Evolutionary conservation across 1,139 yeast genomes (phyloP).

Genomic region (Sugiyamaella castrensis): DNA sequence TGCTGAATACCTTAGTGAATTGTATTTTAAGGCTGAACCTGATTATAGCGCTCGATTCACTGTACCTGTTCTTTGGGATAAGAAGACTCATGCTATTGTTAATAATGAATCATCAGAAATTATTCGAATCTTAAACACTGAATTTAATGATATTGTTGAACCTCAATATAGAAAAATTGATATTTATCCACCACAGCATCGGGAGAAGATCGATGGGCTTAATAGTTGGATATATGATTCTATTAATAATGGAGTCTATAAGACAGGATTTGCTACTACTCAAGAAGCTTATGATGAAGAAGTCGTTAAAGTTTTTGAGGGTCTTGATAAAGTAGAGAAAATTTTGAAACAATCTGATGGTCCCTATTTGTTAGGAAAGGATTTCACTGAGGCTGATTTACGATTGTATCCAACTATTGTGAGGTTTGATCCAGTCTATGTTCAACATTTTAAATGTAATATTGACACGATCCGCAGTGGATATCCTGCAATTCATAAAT

Average conservation of each 20-base stretch:
- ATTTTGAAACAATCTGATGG: conserved; percentile 53
- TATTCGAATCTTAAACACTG: conserved; percentile 75
- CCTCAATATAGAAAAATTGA: conserved; percentile 51
- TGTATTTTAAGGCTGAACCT: conserved; percentile 73
- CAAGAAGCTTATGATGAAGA: conserved; percentile 80
- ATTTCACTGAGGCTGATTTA: conserved; percentile 84
- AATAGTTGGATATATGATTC: conserved; percentile 83
- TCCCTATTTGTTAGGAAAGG: conserved; percentile 59
- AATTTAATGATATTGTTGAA: conserved; percentile 54
- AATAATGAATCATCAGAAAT: conserved; percentile 89
- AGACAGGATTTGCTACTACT: conserved; percentile 82
- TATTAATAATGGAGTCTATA: conserved; percentile 93
- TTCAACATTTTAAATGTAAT: conserved; percentile 93
- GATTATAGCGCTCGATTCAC: conserved; percentile 79
- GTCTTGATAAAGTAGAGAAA: conserved; percentile 72
- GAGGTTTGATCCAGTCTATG: conserved; percentile 88
- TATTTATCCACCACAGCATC: conserved; percentile 58
- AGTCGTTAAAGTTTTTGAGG: conserved; percentile 60
- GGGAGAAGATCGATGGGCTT: conserved; percentile 63
- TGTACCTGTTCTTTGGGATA: conserved; percentile 93
- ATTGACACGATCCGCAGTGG: conserved; percentile 75
- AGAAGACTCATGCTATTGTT: conserved; percentile 74
- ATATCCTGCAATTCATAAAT: conserved; percentile 72
- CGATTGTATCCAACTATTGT: conserved; percentile 79
- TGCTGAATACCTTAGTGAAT: conserved; percentile 58